Evolutionary conservation across 2,329 filamentous ascomycete species (phyloP), one percentile per base, ranked within the genome.

Genomic region (Elsinoe arachidis): DNA sequence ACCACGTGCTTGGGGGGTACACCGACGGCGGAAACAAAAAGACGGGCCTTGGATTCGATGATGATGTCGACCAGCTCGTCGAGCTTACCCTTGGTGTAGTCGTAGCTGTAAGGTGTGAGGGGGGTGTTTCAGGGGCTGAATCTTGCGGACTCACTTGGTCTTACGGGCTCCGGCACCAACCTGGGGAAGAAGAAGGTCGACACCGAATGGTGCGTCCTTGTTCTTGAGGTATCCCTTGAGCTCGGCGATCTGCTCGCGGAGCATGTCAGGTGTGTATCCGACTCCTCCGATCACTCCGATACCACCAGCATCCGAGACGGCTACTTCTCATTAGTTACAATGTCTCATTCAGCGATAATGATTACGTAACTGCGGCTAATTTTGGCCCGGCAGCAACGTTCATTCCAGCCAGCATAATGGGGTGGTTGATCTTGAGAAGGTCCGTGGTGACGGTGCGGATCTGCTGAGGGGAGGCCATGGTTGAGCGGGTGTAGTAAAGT

Each of bases 11-110:
- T 89, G 64, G 93, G 90, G 43, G 93, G 91, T 1, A 23, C 97
- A 68, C 93, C 93, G 71, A 99, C 90, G 67, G 93, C 93, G 55
- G 89, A 96, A 67, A 99, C 93, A 77, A 99, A 99, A 60, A 99
- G 84, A 74, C 85, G 91, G 61, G 90, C 88, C 63, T 89, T 89
- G 57, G 86, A 89, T 69, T 95, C 86, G 76, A 99, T 96, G 76
- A 96, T 86, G 69, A 96, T 90, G 71, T 90, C 86, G 71, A 95
- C 75, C 58, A 99, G 84, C 72, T 92, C 88, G 73, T 88, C 80
- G 62, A 99, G 88, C 78, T 97, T 97, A 73, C 93, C 93, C 80
- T 99, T 97, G 69, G 93, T 99, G 80, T 99, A 99, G 76, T 99
- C 93, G 76, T 97, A 96, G 83, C 92, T 96, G 68, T 60, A 34